Evolutionary conservation across 2,329 filamentous ascomycete genomes (phyloP).

Genomic region (Venturia asperata): DNA sequence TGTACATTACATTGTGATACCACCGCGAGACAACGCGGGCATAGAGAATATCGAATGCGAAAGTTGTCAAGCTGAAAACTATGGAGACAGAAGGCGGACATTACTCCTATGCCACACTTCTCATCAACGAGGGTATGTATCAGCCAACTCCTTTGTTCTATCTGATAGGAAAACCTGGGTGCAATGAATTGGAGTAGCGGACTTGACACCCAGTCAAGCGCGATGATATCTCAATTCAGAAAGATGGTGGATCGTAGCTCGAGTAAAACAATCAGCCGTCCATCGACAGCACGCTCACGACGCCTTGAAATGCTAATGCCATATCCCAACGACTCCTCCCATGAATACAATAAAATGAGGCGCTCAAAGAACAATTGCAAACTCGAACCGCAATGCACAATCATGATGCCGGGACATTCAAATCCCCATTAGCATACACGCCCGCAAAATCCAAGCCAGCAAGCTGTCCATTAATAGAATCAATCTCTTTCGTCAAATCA

Average conservation of each 20-base stretch:
- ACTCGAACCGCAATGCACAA: neutral
- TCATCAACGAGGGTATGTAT: neutral
- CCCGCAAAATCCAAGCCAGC: conserved; percentile 57
- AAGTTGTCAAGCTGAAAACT: neutral
- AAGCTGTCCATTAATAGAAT: conserved; percentile 57
- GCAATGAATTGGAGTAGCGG: no score
- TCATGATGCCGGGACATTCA: neutral
- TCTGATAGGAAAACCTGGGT: no score
- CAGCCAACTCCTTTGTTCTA: neutral
- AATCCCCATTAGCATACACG: conserved; percentile 33
- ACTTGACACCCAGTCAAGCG: neutral
- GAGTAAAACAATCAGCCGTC: neutral
- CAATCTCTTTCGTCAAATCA: conserved; percentile 74
- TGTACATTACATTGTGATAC: conserved; percentile 11
- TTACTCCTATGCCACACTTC: neutral
- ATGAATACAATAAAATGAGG: conserved; percentile 2
- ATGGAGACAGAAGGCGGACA: neutral
- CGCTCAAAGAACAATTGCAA: neutral
- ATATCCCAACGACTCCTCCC: neutral
- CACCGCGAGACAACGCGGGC: neutral
- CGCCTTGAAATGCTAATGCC: neutral
- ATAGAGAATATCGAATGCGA: conserved; percentile 8
- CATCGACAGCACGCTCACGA: neutral
- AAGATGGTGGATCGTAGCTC: neutral
- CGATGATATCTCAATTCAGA: no score